These are phyloP conservation scores for Gautieria morchelliformis DNA, from an alignment of 768 basidiomycete genomes.

Conservation along the genomic window DNA sequence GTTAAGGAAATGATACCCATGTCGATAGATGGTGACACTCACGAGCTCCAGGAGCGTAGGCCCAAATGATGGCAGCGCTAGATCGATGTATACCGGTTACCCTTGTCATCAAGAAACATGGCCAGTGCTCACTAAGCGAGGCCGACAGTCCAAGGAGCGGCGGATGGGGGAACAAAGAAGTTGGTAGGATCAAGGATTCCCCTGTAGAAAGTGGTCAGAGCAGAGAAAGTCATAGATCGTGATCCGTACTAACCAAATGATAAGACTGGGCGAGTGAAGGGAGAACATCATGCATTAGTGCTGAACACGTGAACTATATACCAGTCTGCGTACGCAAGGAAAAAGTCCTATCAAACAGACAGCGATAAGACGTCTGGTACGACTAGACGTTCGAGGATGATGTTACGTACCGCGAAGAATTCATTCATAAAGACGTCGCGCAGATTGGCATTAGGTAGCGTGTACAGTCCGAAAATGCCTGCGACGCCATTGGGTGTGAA, in stretches of 20 bases:
- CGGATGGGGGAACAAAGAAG: slow-evolving; percentile 41
- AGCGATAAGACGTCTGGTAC: not conserved
- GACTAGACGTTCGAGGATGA: not conserved
- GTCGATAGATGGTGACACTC: slow-evolving; percentile 8
- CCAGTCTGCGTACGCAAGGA: slow-evolving; percentile 1
- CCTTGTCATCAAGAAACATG: not conserved
- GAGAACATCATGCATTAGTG: not conserved
- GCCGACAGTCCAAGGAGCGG: slow-evolving; percentile 42
- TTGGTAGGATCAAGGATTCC: slow-evolving; percentile 50
- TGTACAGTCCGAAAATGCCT: slow-evolving; percentile 46
- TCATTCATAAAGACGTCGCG: slow-evolving; percentile 44
- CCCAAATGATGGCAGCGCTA: slow-evolving; percentile 43
- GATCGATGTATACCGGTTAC: not conserved
- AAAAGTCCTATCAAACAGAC: slow-evolving; percentile 3
- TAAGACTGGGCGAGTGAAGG: slow-evolving; percentile 27
- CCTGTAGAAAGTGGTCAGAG: slow-evolving; percentile 7
- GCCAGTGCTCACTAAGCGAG: slow-evolving; percentile 33
- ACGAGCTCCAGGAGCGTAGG: slow-evolving; percentile 44
- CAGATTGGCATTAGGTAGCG: slow-evolving; percentile 33
- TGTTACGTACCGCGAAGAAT: slow-evolving; percentile 38
- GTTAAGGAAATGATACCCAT: not conserved
- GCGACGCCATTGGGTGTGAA: slow-evolving; percentile 27
- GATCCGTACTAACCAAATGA: slow-evolving; percentile 29
- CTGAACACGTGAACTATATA: not conserved
- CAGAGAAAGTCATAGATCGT: not conserved